These are phyloP conservation scores for Arthrinium phaeospermum DNA, from an alignment of 2,329 filamentous ascomycete species.

Conservation along the genomic window DNA sequence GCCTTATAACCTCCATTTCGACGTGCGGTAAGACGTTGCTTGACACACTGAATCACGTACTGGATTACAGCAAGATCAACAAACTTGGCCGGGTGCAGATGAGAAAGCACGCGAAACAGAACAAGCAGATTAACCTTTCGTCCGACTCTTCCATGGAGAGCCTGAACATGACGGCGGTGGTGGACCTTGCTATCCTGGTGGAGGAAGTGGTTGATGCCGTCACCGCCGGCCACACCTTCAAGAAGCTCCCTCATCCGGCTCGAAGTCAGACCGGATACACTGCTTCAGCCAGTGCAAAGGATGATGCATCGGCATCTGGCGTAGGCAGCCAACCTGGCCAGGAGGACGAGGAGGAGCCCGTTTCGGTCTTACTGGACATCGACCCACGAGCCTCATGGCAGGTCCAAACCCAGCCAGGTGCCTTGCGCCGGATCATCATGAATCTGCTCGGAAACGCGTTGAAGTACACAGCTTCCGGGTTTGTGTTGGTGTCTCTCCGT, in stretches of 20 bases:
- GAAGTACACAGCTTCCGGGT: conserved; percentile 63
- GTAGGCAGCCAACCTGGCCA: conserved; percentile 22
- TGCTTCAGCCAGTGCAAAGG: neutral
- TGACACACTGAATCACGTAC: conserved; percentile 56
- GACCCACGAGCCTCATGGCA: conserved; percentile 52
- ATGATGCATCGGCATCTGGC: conserved; percentile 21
- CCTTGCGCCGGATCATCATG: conserved; percentile 61
- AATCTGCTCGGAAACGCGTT: conserved; percentile 67
- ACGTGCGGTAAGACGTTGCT: conserved; percentile 54
- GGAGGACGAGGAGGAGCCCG: conserved; percentile 30
- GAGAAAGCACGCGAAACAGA: conserved; percentile 28
- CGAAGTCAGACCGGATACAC: neutral
- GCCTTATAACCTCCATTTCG: conserved; percentile 51
- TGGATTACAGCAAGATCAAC: conserved; percentile 51
- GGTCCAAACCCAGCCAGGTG: conserved; percentile 59
- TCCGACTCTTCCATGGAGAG: conserved; percentile 37
- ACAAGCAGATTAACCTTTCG: conserved; percentile 30
- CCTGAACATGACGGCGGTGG: conserved; percentile 33
- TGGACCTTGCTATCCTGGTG: conserved; percentile 41
- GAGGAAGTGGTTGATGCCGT: conserved; percentile 49
- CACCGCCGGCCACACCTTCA: conserved; percentile 45
- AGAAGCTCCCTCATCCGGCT: conserved; percentile 29
- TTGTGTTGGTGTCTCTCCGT: conserved; percentile 48
- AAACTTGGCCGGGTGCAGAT: conserved; percentile 37
- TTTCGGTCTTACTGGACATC: conserved; percentile 59